phyloP scores from a whole-genome alignment of 192 early-diverging fungal species.

The Rhizoclosmatium sp. region DNA sequence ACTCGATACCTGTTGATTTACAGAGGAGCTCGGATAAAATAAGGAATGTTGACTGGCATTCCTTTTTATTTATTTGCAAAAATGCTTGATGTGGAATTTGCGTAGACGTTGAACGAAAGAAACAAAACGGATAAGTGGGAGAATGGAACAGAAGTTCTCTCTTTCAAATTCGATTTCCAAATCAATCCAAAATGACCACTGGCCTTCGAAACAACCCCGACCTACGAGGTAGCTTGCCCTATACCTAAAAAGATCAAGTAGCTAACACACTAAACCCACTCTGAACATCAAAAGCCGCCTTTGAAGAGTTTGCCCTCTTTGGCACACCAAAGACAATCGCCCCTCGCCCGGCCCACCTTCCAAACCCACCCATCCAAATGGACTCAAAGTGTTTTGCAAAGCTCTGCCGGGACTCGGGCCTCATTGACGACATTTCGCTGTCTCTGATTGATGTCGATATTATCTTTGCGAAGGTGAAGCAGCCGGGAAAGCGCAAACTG shows the following conservation, averaged over 20 bases:
- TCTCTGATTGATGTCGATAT: slow-evolving; percentile 63
- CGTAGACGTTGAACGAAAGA: too few relatives aligned
- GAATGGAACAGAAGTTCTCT: too few relatives aligned
- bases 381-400: slow-evolving; percentile 57
- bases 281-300: slow-evolving; percentile 16
- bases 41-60: too few relatives aligned
- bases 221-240: background rate
- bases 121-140: too few relatives aligned
- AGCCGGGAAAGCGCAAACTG: slow-evolving; percentile 49
- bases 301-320: slow-evolving; percentile 35
- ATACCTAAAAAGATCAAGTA: background rate
- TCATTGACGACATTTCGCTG: slow-evolving; percentile 53
- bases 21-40: too few relatives aligned
- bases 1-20: too few relatives aligned
- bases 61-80: too few relatives aligned
- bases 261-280: background rate
- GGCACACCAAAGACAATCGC: background rate
- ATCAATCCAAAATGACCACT: too few relatives aligned
- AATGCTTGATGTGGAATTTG: too few relatives aligned
- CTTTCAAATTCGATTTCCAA: too few relatives aligned
- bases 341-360: background rate
- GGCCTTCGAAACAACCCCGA: slow-evolving; percentile 22
- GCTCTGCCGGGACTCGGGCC: slow-evolving; percentile 53
- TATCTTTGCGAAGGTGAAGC: slow-evolving; percentile 56
- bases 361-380: slow-evolving; percentile 8